Base-by-base conservation (phyloP, 2,329 filamentous ascomycete genomes). In the Rasamsonia emersonii region DNA sequence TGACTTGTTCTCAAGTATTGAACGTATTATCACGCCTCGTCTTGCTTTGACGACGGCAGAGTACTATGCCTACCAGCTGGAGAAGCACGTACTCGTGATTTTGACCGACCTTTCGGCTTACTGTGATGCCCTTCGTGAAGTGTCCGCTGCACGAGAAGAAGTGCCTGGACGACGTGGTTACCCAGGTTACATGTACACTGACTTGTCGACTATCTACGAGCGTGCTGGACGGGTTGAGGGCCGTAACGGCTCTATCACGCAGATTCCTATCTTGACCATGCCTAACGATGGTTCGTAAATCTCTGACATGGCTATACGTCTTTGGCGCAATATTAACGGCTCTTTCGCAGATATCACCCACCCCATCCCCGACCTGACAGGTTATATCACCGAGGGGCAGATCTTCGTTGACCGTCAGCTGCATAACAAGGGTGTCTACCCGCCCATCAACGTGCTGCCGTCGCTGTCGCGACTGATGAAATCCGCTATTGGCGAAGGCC, bases 131-230 rank as follows among this genome's bases (percentile, higher is more conserved):
- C 81, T 98, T 45, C 91, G 91, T 76, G 91, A 98, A 67, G 91
- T 98, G 30, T 98, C 91, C 9, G 89, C 91, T 33, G 91, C 91
- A 32, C 79, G 91, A 69, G 91, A 98, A 74, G 91, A 98, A 79
- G 91, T 98, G 25, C 91, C 91, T 24, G 91, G 91, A 73, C 89
- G 91, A 63, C 89, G 91, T 79, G 91, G 91, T 75, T 98, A 91
- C 71, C 91, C 91, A 33, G 91, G 91, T 84, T 98, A 98, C 75
- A 98, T 98, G 91, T 98, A 98, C 73, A 98, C 91, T 49, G 93
- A 98, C 77, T 83, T 98, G 79, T 95, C 91, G 38, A 98, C 91
- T 56, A 95, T 98, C 53, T 98, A 98, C 73, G 91, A 98, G 68
- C 88, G 91, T 69, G 91, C 91, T 49, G 91, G 91, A 56, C 91